Base-by-base conservation (phyloP, 192 early-diverging fungal genomes). In the Mortierella antarctica region DNA sequence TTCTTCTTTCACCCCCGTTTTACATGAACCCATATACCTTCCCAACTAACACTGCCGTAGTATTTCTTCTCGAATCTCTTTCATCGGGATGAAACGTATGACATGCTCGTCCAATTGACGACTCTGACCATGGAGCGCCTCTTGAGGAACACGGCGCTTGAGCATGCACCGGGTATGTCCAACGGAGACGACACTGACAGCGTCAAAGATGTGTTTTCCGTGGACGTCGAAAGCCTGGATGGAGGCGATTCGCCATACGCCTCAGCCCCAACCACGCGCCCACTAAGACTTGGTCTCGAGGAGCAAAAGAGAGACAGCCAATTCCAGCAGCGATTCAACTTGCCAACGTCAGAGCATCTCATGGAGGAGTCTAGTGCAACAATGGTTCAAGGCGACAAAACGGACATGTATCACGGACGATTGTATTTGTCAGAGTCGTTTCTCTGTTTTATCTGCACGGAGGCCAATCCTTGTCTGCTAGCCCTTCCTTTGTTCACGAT, bases 81-180 rank as follows among this genome's bases (percentile, higher is more conserved):
- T 83, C 93, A 95, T 57, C 89, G 98, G 39, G 96, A 99, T 83
- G 96, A 99, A 89, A 95, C 95, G 7, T 99, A 92, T 71, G 96
- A 98, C 68, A 86, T 98, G 64, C 86, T 99, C n/a, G 92, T 96
- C 55, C 94, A 97, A 71, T 85, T 99, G 58, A 94, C 95, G 0
- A 88, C 91, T 54, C 83, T 94, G 58, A 93, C 96, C 7, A 97
- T 98, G 95, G 88, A 94, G 65, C 86, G 91, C 44, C 84, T 98
- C 53, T 84, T 99, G 65, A 92, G 97, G 63, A 93, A 92, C 77
- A 93, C 96, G 4, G 86, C 89, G 7, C 80, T 90, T 15, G 90
- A 91, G 49, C 91, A 91, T 18, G 89, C 93, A 15, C 89, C 89
- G 8, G 88, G 88, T 31, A 76, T 70, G 20, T 82, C 86, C 8